phyloP scores from a whole-genome alignment of 148 eudicot species.

The Rheum nobile region DNA sequence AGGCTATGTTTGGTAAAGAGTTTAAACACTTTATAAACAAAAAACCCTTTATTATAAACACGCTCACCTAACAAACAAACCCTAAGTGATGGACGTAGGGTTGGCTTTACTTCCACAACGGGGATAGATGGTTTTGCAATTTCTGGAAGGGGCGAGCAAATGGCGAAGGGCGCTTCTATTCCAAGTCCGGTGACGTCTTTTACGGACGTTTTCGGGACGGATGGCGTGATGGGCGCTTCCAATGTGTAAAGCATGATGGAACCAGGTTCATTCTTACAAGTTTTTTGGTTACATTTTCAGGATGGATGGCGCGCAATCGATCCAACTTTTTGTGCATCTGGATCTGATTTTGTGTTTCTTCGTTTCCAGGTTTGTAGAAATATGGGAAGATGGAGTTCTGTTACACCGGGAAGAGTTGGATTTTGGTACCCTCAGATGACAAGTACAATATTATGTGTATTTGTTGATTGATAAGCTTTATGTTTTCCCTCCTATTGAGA shows the following conservation, averaged over 20 bases:
- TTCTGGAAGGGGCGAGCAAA: constrained; percentile 97
- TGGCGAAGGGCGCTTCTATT: constrained; percentile 95
- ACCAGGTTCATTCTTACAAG: constrained; percentile 38
- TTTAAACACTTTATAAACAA: too few relatives aligned
- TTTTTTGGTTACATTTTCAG: not conserved
- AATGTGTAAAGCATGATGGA: constrained; percentile 62
- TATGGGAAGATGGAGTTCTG: constrained; percentile 72
- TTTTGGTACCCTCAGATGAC: constrained; percentile 15
- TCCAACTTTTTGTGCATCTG: not conserved
- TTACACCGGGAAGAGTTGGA: constrained; percentile 48
- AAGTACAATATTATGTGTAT: not conserved
- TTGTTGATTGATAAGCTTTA: not conserved
- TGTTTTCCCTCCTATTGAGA: not conserved
- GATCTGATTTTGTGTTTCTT: not conserved
- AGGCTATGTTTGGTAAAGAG: too few relatives aligned
- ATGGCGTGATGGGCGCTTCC: constrained; percentile 86
- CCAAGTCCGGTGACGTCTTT: constrained; percentile 65
- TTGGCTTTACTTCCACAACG: constrained; percentile 90
- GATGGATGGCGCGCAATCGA: not conserved
- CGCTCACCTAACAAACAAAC: too few relatives aligned
- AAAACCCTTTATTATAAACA: too few relatives aligned
- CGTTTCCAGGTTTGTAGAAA: constrained; percentile 45
- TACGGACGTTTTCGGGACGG: constrained; percentile 88
- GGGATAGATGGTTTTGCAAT: constrained; percentile 96
- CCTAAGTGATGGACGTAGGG: constrained; percentile 67